Percentiles rank a stretch among this genome's conserved stretches.
These are phyloP conservation scores for Cladosporium sp. DNA, from an alignment of 2,329 filamentous ascomycete species.

Conservation along the genomic window DNA sequence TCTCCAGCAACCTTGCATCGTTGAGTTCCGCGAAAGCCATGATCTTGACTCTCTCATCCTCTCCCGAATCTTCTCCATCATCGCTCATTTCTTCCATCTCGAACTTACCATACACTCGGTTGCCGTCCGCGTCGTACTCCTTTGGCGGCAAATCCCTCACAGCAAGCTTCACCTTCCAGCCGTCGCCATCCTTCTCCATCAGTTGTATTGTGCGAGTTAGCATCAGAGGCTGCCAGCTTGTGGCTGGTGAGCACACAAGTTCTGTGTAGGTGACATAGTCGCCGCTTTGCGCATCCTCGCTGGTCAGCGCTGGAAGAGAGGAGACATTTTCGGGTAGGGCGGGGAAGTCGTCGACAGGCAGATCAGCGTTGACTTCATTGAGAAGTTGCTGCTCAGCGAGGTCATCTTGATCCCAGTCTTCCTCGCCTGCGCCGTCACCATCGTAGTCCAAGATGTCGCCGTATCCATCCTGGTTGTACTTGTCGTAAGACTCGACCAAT, in stretches of 20 bases:
- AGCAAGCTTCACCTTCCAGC: slow-evolving; percentile 61
- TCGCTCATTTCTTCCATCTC: slow-evolving; percentile 66
- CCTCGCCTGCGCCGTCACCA: slow-evolving; percentile 41
- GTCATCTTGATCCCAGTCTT: slow-evolving; percentile 32
- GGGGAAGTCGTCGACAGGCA: slow-evolving; percentile 61
- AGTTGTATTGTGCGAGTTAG: slow-evolving; percentile 65
- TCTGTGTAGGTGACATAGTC: slow-evolving; percentile 72
- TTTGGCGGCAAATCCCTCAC: slow-evolving; percentile 65
- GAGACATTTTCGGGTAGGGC: slow-evolving; percentile 35
- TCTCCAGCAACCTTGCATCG: slow-evolving; percentile 61
- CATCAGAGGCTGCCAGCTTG: slow-evolving; percentile 67
- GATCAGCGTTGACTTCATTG: slow-evolving; percentile 27
- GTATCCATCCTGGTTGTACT: slow-evolving; percentile 39
- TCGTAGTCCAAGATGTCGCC: slow-evolving; percentile 46
- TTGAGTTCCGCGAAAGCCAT: slow-evolving; percentile 65
- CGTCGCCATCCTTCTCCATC: slow-evolving; percentile 56
- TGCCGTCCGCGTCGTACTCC: slow-evolving; percentile 68
- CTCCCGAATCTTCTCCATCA: slow-evolving; percentile 50
- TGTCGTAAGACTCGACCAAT: slow-evolving; percentile 43
- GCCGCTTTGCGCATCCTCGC: slow-evolving; percentile 55
- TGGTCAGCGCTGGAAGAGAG: slow-evolving; percentile 54
- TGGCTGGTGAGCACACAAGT: slow-evolving; percentile 61
- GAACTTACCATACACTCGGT: slow-evolving; percentile 75
- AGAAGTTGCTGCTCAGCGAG: slow-evolving; percentile 36
- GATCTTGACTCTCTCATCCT: slow-evolving; percentile 60